Base-by-base conservation (phyloP, 768 basidiomycete genomes). In the Gyrodon lividus region DNA sequence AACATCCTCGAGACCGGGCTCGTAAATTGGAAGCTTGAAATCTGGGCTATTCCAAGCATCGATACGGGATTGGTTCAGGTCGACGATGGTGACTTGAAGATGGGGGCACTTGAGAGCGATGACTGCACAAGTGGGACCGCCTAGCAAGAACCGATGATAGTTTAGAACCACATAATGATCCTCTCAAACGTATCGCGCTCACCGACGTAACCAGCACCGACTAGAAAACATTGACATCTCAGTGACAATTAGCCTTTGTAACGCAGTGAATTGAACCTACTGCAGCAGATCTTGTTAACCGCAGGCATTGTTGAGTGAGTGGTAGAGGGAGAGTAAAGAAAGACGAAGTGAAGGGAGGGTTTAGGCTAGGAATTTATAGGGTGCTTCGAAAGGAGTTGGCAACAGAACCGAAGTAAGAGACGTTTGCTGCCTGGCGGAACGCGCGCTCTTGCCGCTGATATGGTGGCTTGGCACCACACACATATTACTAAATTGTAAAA, bases 1-100 rank as follows among this genome's bases (percentile, higher is more conserved):
- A 58, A 98, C 92, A 28, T 87, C 92, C 54, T 83, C 92, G 9
- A 99, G 84, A 42, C 97, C 96, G 5, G 97, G 97, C 69, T 99
- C 97, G 70, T 97, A 99, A 70, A 99, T 99, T 45, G 97, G 97
- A 17, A 99, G 77, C 31, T 77, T 72, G 70, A 83, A 94, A 68
- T 92, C 81, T 43, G 82, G 70, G 67, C 83, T 86, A 75, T 99
- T 99, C 97, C 97, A 99, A 16, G 95, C 96, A 68, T 92, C 90
- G 71, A 99, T 84, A 54, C 97, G 88, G 52, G 86, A 77, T 68
- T 94, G 78, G 80, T 98, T 98, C 61, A 99, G 80, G 73, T 99
- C 97, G 64, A 98, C 97, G 63, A 99, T 99, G 63, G 94, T 99
- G 66, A 99, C 96, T 39, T 75, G 75, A 73, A 98, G 91, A 66